Evolutionary conservation across 768 basidiomycete genomes (phyloP).

Genomic region (Suillus cothurnatus): DNA sequence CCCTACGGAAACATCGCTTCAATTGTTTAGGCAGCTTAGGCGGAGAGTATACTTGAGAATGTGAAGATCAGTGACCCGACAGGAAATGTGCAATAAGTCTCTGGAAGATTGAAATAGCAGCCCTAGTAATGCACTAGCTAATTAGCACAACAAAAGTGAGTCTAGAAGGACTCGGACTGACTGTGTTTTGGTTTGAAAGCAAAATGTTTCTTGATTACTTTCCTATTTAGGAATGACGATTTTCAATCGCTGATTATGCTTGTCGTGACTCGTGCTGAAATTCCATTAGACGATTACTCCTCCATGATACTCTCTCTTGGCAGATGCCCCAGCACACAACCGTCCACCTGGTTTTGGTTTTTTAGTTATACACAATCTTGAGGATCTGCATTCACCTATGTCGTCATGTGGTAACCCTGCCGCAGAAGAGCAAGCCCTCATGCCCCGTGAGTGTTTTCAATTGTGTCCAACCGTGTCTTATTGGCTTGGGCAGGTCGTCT

Average conservation of each 20-base stretch:
- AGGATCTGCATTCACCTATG: slow-evolving; percentile 21
- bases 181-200: too few species aligned
- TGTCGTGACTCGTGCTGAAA: too few species aligned
- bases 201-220: background rate
- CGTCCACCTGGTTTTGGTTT: background rate
- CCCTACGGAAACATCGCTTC: background rate
- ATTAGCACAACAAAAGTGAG: background rate
- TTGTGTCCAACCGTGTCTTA: background rate
- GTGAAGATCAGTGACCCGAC: background rate
- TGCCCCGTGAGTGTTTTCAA: slow-evolving; percentile 56
- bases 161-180: too few species aligned
- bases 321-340: background rate
- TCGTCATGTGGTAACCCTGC: slow-evolving; percentile 67
- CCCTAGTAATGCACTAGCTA: background rate
- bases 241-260: background rate
- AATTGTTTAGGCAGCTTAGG: background rate
- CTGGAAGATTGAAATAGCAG: background rate
- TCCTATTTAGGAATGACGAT: background rate
- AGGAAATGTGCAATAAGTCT: background rate
- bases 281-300: too few species aligned
- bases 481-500: slow-evolving; percentile 48
- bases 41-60: background rate
- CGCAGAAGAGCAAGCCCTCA: slow-evolving; percentile 58
- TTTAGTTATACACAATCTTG: background rate
- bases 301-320: background rate